Percentiles rank a stretch among this genome's conserved stretches.
Evolutionary conservation across 257 asterid species (phyloP).

Genomic region (Voacanga thouarsii): DNA sequence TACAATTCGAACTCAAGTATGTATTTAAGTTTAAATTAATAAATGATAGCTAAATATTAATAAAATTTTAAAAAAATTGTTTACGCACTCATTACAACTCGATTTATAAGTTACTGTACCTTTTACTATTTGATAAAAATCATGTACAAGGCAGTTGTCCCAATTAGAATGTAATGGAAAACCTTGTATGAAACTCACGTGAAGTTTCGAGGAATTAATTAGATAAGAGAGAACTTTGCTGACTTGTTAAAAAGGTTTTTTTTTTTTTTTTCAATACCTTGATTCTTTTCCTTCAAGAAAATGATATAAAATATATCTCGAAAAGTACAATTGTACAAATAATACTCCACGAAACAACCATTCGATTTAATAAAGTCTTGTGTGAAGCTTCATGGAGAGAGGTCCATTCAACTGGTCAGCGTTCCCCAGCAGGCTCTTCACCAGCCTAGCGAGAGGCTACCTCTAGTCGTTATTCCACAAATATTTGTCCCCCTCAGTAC

Average conservation of each 20-base stretch:
- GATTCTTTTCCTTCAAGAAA: not conserved
- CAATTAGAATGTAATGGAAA: too few relatives aligned
- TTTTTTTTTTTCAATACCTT: too few relatives aligned
- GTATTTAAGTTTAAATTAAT: too few relatives aligned
- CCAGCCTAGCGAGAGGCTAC: slow-evolving; percentile 24
- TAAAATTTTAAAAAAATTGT: too few relatives aligned
- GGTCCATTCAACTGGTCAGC: not conserved
- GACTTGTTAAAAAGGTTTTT: not conserved
- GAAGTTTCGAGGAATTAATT: not conserved
- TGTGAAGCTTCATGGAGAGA: slow-evolving; percentile 16
- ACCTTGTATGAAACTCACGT: too few relatives aligned
- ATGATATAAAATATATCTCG: not conserved
- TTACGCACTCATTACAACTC: too few relatives aligned
- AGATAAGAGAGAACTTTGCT: not conserved
- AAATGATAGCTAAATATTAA: too few relatives aligned
- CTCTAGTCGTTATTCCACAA: slow-evolving; percentile 4
- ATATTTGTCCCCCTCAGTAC: slow-evolving; percentile 7
- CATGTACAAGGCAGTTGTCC: too few relatives aligned
- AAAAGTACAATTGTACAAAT: not conserved
- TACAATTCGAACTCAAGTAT: too few relatives aligned
- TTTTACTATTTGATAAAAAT: too few relatives aligned
- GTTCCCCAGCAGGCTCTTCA: not conserved
- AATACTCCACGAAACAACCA: slow-evolving; percentile 6
- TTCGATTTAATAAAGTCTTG: not conserved
- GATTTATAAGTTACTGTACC: too few relatives aligned